These are phyloP conservation scores for Vanrija sp. DNA, from an alignment of 1,284 basidiomycete species.

Conservation along the genomic window DNA sequence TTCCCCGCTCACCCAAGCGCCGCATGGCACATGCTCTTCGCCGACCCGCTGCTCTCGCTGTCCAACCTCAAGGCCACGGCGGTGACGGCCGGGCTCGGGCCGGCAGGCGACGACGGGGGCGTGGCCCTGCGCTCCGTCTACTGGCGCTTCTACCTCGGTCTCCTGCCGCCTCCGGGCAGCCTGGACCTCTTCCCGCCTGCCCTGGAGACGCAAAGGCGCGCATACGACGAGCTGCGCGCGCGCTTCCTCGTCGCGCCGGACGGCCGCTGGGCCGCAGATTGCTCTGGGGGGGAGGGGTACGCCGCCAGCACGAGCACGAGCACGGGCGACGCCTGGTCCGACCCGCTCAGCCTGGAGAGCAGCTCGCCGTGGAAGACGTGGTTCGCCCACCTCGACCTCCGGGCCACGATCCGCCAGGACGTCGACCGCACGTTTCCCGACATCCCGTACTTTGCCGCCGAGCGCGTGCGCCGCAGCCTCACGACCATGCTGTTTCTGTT, in stretches of 20 bases:
- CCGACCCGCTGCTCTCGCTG: slow-evolving; percentile 46
- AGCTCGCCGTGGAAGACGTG: slow-evolving; percentile 87
- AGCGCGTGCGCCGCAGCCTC: slow-evolving; percentile 68
- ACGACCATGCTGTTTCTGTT: slow-evolving; percentile 82
- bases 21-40: slow-evolving; percentile 38
- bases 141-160: slow-evolving; percentile 49
- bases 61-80: slow-evolving; percentile 33
- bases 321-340: slow-evolving; percentile 54
- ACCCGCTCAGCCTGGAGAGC: slow-evolving; percentile 79
- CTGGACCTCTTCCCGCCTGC: slow-evolving; percentile 35
- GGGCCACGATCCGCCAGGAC: slow-evolving; percentile 82
- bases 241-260: slow-evolving; percentile 51
- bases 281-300: slow-evolving; percentile 36
- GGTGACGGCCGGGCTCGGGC: slow-evolving; percentile 34
- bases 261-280: slow-evolving; percentile 51
- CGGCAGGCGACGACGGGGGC: slow-evolving; percentile 31
- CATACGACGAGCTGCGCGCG: slow-evolving; percentile 44
- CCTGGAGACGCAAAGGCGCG: slow-evolving; percentile 24
- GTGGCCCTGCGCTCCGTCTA: slow-evolving; percentile 44
- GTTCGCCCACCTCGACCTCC: slow-evolving; percentile 79
- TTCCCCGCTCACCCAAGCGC: slow-evolving; percentile 14
- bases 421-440: slow-evolving; percentile 95
- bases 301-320: slow-evolving; percentile 1
- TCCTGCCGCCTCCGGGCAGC: slow-evolving; percentile 45
- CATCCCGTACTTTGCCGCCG: slow-evolving; percentile 74